These are phyloP conservation scores for Durotheca rogersii DNA, from an alignment of 495 filamentous ascomycete genomes.

Conservation along the genomic window DNA sequence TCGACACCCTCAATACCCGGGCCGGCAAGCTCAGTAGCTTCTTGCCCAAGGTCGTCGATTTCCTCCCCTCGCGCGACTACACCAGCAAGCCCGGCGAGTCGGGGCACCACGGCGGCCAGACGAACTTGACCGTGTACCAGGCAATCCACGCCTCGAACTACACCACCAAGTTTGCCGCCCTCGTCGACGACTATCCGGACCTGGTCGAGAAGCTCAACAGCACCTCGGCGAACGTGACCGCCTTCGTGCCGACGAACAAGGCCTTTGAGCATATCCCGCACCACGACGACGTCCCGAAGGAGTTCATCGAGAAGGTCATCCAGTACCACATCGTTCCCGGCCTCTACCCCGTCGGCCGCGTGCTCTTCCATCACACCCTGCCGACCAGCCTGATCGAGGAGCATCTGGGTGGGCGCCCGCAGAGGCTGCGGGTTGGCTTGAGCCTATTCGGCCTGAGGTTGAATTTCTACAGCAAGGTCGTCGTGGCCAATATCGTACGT, in stretches of 20 bases:
- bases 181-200: constrained; percentile 69
- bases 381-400: constrained; percentile 60
- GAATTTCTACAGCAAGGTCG: constrained; percentile 70
- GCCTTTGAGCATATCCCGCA: constrained; percentile 70
- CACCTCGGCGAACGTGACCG: constrained; percentile 67
- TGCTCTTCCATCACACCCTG: constrained; percentile 67
- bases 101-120: constrained; percentile 35
- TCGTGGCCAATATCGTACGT: constrained; percentile 64
- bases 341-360: constrained; percentile 58
- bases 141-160: constrained; percentile 70
- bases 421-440: constrained; percentile 64
- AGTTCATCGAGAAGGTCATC: constrained; percentile 63
- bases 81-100: constrained; percentile 22
- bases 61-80: constrained; percentile 29
- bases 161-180: constrained; percentile 69
- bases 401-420: constrained; percentile 58
- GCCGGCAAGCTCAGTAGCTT: constrained; percentile 27
- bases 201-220: constrained; percentile 69
- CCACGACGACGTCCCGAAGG: constrained; percentile 51
- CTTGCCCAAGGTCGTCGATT: constrained; percentile 10
- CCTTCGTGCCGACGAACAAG: constrained; percentile 76
- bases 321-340: constrained; percentile 69
- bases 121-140: constrained; percentile 74
- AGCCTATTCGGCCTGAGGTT: constrained; percentile 60
- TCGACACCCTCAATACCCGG: constrained; percentile 36